Evolutionary conservation across 2,329 filamentous ascomycete species (phyloP), one percentile per base, ranked within the genome.

Genomic region (Microdochium trichocladiopsis): DNA sequence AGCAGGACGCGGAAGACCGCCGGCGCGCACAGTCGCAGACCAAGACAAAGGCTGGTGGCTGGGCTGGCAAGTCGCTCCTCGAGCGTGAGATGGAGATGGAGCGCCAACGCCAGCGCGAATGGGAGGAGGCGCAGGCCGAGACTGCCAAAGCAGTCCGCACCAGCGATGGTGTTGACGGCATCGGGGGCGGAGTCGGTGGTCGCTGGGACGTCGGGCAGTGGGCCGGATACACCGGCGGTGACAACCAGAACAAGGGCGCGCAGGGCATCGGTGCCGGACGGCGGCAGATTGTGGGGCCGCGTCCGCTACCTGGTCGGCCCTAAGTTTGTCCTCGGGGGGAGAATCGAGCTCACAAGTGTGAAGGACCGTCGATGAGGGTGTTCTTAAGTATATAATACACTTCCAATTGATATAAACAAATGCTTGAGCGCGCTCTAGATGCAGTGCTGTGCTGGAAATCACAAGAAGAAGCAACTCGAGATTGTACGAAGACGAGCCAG

Each of bases 1-100:
- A 88, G 67, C 82, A 78, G 47, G 79, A 84, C 52, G 74, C 71
- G 14, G 83, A 87, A 60, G 82, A 86, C 62, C 76, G 79, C 23
- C 77, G 81, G 3, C 82, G 84, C 12, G 68, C 71, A 1, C 76
- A 80, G 50, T 74, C 79, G 11, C 83, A 87, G 61, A 68, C 71
- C 49, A 77, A 80, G 64, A 86, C 83, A 21, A 83, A 83, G 64
- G 79, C 82, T 1, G 78, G 73, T 25, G 82, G 80, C 0, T 83
- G 78, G 79, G 83, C 83, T 1, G 78, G 78, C 57, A 88, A 86
- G 71, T 87, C 84, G 0, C 75, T 91, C 10, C 77, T 91, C 1
- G 88, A 91, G 69, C 81, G 86, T 25, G 88, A 92, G 68, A 90
- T 91, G 86, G 87, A 92, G 66, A 75, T 86, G 64, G 88, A 92